These are phyloP conservation scores for Russula foetens DNA, from an alignment of 768 basidiomycete genomes.

Conservation along the genomic window DNA sequence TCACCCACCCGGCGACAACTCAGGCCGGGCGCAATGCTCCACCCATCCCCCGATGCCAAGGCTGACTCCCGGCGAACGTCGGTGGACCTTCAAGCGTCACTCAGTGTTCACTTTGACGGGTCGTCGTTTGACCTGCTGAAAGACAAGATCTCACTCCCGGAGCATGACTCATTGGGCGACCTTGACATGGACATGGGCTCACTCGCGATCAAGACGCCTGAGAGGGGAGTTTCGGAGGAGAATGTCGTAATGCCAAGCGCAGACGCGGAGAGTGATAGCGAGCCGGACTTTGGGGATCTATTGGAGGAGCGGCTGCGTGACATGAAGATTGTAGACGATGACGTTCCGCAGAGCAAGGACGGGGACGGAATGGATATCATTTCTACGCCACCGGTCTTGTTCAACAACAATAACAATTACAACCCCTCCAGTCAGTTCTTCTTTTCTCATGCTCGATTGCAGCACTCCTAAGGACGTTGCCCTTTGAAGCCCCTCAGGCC, in stretches of 20 bases:
- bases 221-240: neutral
- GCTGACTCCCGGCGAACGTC: constrained; percentile 12
- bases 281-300: neutral
- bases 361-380: neutral
- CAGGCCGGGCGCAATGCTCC: neutral
- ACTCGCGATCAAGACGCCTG: neutral
- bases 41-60: neutral
- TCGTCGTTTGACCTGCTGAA: constrained; percentile 20
- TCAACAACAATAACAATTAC: no score
- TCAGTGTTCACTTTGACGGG: constrained; percentile 18
- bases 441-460: neutral
- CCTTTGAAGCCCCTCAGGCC: neutral
- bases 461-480: neutral
- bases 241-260: neutral
- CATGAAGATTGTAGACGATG: constrained; percentile 9
- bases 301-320: constrained; percentile 15
- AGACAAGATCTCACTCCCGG: constrained; percentile 15
- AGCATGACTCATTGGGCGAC: constrained; percentile 15
- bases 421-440: neutral
- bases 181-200: constrained; percentile 9
- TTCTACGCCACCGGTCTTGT: neutral
- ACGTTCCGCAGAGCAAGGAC: neutral
- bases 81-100: constrained; percentile 13
- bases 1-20: constrained; percentile 3
- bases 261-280: neutral